Evolutionary conservation across 495 filamentous ascomycete genomes (phyloP), one percentile per base, ranked within the genome.

Genomic region (Peziza echinospora): DNA sequence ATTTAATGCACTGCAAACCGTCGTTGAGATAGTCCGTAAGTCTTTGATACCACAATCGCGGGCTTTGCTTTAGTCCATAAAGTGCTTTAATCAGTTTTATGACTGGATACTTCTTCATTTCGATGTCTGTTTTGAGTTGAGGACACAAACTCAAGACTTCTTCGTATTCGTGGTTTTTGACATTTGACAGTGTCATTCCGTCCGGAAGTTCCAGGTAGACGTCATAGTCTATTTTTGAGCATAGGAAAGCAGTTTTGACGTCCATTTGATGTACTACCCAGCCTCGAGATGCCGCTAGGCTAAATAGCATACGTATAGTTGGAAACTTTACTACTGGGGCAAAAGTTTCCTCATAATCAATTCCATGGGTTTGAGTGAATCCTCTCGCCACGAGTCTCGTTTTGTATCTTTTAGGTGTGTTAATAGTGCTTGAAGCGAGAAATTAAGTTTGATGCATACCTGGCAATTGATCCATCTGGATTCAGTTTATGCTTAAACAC

Each of bases 311-410:
- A 3, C 52, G 44, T n/a, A 57, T 11, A 16, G 43, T 49, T 17
- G 45, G 25, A 0, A 51, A 17, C 17, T 46, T 43, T 0, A 26
- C 28, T 5, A 53, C 51, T 7, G 48, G 51, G 4, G 48, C 45
- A 40, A 44, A 53, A 21, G 51, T 56, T n/a, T 56, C 51, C 1
- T 42, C n/a, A 16, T 26, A 54, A 8, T 56, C 48, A 16, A 49
- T 46, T 3, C 52, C 45, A 28, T 53, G 21, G 0, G 26, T 21
- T 34, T 56, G 51, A n/a, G 49, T 13, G 13, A 41, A 56, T 3
- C 51, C 48, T 40, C 47, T 48, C 9, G 50, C 28, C 1, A 51
- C 54, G 8, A 56, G 28, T 13, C 46, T n/a, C n/a, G n/a, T n/a
- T n/a, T n/a, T n/a, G n/a, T n/a, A n/a, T n/a, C n/a, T n/a, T n/a